Evolutionary conservation across 139 green algal genomes (phyloP).

Genomic region (Pleodorina starrii): DNA sequence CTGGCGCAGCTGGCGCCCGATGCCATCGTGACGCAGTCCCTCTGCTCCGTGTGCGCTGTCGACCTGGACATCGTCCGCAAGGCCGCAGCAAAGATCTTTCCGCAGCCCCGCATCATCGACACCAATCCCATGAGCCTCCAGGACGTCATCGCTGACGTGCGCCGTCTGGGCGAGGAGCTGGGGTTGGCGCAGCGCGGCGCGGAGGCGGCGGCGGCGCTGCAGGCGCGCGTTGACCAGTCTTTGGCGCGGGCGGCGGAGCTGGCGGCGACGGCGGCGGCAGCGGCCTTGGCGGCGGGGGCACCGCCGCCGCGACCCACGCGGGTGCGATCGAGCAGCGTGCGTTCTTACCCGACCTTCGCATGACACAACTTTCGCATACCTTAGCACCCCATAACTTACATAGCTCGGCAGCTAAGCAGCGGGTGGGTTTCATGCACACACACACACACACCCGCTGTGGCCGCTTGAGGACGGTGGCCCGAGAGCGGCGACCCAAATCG

Average conservation of each 20-base stretch:
- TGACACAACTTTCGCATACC: too few relatives aligned
- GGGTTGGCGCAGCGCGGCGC: slow-evolving; percentile 51
- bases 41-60: slow-evolving; percentile 74
- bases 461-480: too few relatives aligned
- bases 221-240: slow-evolving; percentile 52
- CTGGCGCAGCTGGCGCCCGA: slow-evolving; percentile 65
- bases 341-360: background rate
- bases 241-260: background rate
- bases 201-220: slow-evolving; percentile 51
- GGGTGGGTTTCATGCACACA: too few relatives aligned
- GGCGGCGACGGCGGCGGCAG: slow-evolving; percentile 2
- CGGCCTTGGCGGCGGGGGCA: slow-evolving; percentile 39
- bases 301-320: slow-evolving; percentile 36
- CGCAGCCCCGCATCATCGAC: slow-evolving; percentile 63
- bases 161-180: slow-evolving; percentile 49
- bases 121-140: slow-evolving; percentile 78
- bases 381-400: too few relatives aligned
- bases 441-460: too few relatives aligned
- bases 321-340: background rate
- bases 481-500: too few relatives aligned
- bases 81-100: slow-evolving; percentile 45
- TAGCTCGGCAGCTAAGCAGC: too few relatives aligned
- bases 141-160: slow-evolving; percentile 64
- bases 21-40: slow-evolving; percentile 72
- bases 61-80: slow-evolving; percentile 72